Evolutionary conservation across 163 green algal species (phyloP), one percentile per base, ranked within the genome.

Genomic region (Picocystis sp.): DNA sequence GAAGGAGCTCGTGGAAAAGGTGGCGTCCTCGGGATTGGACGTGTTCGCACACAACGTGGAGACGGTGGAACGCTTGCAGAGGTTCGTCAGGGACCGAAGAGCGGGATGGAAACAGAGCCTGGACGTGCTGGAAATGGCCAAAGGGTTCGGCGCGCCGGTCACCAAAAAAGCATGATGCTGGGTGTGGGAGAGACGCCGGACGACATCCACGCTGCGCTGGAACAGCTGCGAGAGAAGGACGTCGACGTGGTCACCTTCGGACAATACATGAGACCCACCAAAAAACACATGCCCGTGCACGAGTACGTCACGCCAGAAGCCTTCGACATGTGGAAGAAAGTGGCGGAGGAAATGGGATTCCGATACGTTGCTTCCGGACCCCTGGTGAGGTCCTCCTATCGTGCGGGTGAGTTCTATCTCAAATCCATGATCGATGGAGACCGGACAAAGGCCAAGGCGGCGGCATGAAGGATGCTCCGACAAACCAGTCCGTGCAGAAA

Each of bases 1-100:
- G 45, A 21, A 58, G 9, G 67, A 71, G 21, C 69, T 56, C 19
- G 73, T 93, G 8, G 50, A 67, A 17, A 50, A 63, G 1, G 74
- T 97, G n/a, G 89, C 84, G 1, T 55, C 21, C 0, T 84, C 68
- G 10, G 89, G 89, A 0, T 75, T 97, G 50, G 87, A 99, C 60
- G 90, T 99, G 23, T 97, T 90, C 72, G 90, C 90, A 0, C 89
- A 99, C 77, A 99, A 99, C 68, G 76, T 99, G 41, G 90, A 99
- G 70, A 99, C 90, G n/a, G 90, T 97, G 50, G 54, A 72, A 43
- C 56, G 71, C 15, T 57, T 86, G 55, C 78, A 84, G 50, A 48
- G 52, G 43, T 19, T 70, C 21, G 90, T 99, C 34, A 75, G 90
- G 2, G 90, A 99, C 63, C 72, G 81, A 11, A 68, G 90, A 3